Base-by-base conservation (phyloP, 257 asterid species). In the Plantago ovata region DNA sequence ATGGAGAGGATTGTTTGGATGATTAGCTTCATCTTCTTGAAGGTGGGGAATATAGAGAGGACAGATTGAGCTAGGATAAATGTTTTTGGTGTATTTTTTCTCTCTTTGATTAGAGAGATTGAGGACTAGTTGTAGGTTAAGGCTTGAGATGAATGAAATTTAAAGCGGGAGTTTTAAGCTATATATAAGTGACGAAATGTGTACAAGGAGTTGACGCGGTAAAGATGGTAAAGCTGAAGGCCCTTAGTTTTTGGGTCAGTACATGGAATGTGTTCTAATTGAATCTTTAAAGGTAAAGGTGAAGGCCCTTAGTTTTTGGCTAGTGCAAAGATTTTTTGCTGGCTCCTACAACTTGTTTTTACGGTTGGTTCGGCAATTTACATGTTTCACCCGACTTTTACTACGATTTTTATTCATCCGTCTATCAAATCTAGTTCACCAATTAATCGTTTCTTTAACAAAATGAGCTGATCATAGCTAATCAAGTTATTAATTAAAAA, bases 11-110 rank as follows among this genome's bases (percentile, higher is more conserved):
- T 60, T 33, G 65, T 32, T 38, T 72, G 73, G 68, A 72, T 61
- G 61, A 50, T 22, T 22, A 64, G 68, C 75, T 61, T 77, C 89
- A 79, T 50, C 51, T 65, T 66, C 11, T 36, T 52, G 73, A 39
- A 50, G 69, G 69, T 18, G 10, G 14, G 18, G 20, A 38, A 53
- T 28, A 2, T 28, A n/a, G n/a, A n/a, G n/a, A n/a, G n/a, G n/a
- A n/a, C n/a, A n/a, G n/a, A n/a, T n/a, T n/a, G n/a, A n/a, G n/a
- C n/a, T n/a, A n/a, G n/a, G n/a, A n/a, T n/a, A n/a, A n/a, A n/a
- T n/a, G n/a, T 32, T 9, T 15, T 12, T 33, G 11, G 28, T 21
- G 11, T 43, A 2, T 3, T 16, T 55, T 42, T 16, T 33, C 13
- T 24, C 4, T 40, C 28, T 20, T 13, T 39, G 6, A n/a, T 43